Conservation (phyloP, 2,329 filamentous ascomycete species). For the Fusarium pseudograminearum region DNA sequence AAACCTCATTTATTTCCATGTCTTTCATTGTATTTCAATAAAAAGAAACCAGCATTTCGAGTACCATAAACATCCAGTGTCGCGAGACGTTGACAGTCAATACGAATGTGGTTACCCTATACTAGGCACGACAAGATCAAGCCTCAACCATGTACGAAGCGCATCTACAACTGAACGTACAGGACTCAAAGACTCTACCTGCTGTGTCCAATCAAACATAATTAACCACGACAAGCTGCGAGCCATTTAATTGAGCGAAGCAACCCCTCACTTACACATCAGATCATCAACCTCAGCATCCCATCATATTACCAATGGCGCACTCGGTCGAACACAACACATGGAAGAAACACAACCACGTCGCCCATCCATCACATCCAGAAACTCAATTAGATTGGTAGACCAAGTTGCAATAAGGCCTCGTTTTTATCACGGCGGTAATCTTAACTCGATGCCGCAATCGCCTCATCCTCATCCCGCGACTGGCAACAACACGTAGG, state of each 20-base stretch:
- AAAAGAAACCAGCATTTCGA: no score
- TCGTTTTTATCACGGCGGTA: slow-evolving; percentile 5
- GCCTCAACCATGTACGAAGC: not conserved
- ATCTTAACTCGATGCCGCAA: slow-evolving; percentile 7
- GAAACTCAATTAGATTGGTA: not conserved
- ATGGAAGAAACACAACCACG: slow-evolving; percentile 21
- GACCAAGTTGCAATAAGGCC: slow-evolving; percentile 16
- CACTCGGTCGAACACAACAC: slow-evolving; percentile 5
- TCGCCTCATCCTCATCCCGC: slow-evolving; percentile 12
- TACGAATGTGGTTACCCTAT: not conserved
- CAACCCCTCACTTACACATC: not conserved
- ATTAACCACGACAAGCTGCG: rapidly evolving
- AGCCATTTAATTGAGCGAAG: not conserved
- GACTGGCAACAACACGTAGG: slow-evolving; percentile 26
- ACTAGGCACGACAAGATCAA: not conserved
- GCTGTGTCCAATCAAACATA: not conserved
- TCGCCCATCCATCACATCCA: not conserved
- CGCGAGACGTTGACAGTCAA: not conserved
- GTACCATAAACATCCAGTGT: not conserved
- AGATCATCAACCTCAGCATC: not conserved
- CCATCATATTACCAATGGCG: not conserved
- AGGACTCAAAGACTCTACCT: not conserved
- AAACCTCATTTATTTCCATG: not conserved
- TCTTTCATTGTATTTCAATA: not conserved
- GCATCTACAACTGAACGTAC: no score